Base-by-base conservation (phyloP, 768 basidiomycete species). In the Lactarius tabidus region DNA sequence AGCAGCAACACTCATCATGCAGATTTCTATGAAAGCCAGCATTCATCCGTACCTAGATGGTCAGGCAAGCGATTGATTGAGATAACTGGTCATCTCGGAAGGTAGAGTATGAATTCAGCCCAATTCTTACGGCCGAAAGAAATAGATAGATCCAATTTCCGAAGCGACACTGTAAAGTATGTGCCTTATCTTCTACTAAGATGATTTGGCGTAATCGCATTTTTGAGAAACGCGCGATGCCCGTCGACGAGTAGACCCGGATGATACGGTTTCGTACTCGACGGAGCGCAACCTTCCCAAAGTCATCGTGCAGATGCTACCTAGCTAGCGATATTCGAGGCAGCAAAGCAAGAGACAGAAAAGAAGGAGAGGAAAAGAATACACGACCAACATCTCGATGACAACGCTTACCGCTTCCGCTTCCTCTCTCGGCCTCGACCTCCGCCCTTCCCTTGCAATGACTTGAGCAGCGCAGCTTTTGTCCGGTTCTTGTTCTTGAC, bases 401-500 rank as follows among this genome's bases (percentile, higher is more conserved):
- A 33, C n/a, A 15, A 54, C 54, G 31, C 52, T 60, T 31, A 69
- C 58, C 60, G 66, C 51, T 58, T 65, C 54, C 26, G 65, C 45
- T 59, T 70, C 58, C 56, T 57, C 48, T 61, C 64, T 28, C 63
- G 45, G 17, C 57, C 63, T 33, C 52, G 61, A 38, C n/a, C n/a
- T 29, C 57, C 67, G 43, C 59, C 60, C 63, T 66, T 65, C 45
- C 60, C 61, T 65, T 60, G 63, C 18, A 87, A 72, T 12, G 83
- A 79, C 72, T 83, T 85, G 75, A 89, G 77, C 57, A 88, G 69
- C 28, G 83, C 80, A 26, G 85, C 81, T 71, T 88, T 89, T 55
- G 77, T 76, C 38, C 90, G 85, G 68, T 85, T 91, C 75, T 89
- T 93, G 76, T 93, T 93, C 80, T 94, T 94, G 68, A 94, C 91